These are phyloP conservation scores for Suillus subluteus DNA, from an alignment of 768 basidiomycete genomes.

Conservation along the genomic window DNA sequence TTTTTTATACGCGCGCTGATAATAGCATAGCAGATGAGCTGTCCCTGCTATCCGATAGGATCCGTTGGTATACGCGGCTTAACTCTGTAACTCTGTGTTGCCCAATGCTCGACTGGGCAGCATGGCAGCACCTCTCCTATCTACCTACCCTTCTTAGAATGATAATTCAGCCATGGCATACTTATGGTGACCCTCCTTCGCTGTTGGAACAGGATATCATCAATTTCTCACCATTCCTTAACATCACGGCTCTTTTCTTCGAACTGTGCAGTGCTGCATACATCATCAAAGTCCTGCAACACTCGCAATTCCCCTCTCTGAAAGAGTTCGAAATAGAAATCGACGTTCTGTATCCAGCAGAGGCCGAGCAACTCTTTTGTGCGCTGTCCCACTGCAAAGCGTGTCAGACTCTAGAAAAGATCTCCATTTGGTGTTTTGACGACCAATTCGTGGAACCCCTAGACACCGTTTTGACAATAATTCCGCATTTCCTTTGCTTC, in stretches of 20 bases:
- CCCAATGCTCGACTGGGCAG: background rate
- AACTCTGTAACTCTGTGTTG: background rate
- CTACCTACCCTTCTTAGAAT: background rate
- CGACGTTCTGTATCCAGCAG: background rate
- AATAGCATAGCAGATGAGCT: background rate
- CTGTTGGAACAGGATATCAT: background rate
- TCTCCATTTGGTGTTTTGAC: background rate
- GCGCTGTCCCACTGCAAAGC: background rate
- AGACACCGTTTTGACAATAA: too few relatives aligned
- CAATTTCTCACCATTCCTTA: background rate
- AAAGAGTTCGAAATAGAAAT: too few relatives aligned
- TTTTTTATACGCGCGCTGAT: background rate
- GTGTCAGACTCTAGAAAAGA: background rate
- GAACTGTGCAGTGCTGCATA: background rate
- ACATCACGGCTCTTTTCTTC: background rate
- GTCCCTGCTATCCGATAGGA: background rate
- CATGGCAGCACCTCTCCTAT: background rate
- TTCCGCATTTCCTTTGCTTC: background rate
- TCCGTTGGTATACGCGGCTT: background rate
- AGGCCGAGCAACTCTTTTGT: background rate
- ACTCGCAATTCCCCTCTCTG: background rate
- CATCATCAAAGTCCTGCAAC: background rate
- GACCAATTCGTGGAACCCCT: too few relatives aligned
- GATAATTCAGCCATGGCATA: rapidly evolving
- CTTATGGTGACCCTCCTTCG: rapidly evolving